Conservation (phyloP, 2,329 filamentous ascomycete genomes). For the Venturia effusa region DNA sequence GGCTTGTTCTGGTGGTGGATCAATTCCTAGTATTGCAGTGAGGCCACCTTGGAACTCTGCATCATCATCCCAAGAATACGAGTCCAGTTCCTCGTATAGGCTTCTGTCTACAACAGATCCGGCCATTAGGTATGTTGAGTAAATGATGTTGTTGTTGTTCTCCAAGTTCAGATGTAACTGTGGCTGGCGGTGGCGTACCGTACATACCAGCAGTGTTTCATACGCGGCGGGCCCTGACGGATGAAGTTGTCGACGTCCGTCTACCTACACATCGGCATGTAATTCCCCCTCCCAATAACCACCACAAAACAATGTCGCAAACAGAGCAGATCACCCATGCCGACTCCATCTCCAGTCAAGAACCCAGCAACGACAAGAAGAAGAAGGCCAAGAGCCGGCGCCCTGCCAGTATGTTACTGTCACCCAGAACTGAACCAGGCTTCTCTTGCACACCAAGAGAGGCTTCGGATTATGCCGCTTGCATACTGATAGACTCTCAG, state of each 20-base stretch:
- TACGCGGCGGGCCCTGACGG: slow-evolving; percentile 1
- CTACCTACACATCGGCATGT: neutral
- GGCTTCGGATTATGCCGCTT: neutral
- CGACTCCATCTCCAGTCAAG: slow-evolving; percentile 12
- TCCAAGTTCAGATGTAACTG: neutral
- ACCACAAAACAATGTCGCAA: slow-evolving; percentile 10
- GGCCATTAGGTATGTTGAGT: neutral
- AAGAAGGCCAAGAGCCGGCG: slow-evolving; percentile 82
- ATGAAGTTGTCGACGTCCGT: neutral
- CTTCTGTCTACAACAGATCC: neutral
- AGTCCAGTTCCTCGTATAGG: slow-evolving; percentile 37
- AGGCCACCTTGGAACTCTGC: slow-evolving; percentile 58
- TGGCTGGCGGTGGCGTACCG: neutral
- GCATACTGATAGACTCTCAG: slow-evolving; percentile 34
- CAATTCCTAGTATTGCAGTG: slow-evolving; percentile 50
- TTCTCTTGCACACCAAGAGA: neutral
- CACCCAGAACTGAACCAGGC: neutral
- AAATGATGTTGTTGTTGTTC: neutral
- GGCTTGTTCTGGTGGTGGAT: slow-evolving; percentile 42
- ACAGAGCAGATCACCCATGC: slow-evolving; percentile 11
- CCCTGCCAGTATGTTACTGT: slow-evolving; percentile 61
- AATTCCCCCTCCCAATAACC: neutral
- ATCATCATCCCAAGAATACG: slow-evolving; percentile 58
- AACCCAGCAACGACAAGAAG: slow-evolving; percentile 39
- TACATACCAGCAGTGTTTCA: neutral